Base-by-base conservation (phyloP, 2,329 filamentous ascomycete genomes). In the Ambrosiella xylebori region DNA sequence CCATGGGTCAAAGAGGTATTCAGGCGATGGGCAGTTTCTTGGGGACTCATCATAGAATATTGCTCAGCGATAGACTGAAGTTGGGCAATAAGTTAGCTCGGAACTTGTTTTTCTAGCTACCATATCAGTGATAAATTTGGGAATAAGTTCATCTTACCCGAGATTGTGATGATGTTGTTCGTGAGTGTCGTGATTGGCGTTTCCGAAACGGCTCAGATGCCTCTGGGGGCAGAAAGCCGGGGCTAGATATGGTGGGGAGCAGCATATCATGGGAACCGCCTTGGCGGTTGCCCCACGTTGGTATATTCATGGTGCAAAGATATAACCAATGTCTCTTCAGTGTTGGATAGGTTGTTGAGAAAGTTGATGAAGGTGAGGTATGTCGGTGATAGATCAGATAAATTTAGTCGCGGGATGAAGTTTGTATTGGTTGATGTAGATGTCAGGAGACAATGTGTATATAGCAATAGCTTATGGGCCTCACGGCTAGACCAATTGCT, bases 1-100 rank as follows among this genome's bases (percentile, higher is more conserved):
- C 93, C 93, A 66, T 87, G 79, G 12, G 77, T 81, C 35, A 95
- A 74, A n/a, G 90, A 96, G 3, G 91, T 94, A 63, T 83, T 78
- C 57, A 97, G 74, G 63, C 81, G 82, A 57, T 82, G 76, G 50
- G 88, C 89, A 9, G 86, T 85, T 70, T 95, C 86, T 66, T 84
- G 76, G 17, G 85, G 78, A n/a, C 82, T 84, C 67, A 96, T 78
- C 66, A 80, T 74, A 36, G 81, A 77, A 66, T 74, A 84, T 57
- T 81, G 75, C 60, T 83, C 79, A 59, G 81, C 80, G 50, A 78
- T 68, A 56, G 69, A 73, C 76, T 58, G 27, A 57, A 19, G 53
- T 6, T 17, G 59, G 53, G 49, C 54, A 38, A 12, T 38, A 54
- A 56, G 57, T 66, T 60, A 65, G 63, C 11, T 41, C 27, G 17